These are phyloP conservation scores for Racocetra persica DNA, from an alignment of 371 early-diverging fungal genomes.

Conservation along the genomic window DNA sequence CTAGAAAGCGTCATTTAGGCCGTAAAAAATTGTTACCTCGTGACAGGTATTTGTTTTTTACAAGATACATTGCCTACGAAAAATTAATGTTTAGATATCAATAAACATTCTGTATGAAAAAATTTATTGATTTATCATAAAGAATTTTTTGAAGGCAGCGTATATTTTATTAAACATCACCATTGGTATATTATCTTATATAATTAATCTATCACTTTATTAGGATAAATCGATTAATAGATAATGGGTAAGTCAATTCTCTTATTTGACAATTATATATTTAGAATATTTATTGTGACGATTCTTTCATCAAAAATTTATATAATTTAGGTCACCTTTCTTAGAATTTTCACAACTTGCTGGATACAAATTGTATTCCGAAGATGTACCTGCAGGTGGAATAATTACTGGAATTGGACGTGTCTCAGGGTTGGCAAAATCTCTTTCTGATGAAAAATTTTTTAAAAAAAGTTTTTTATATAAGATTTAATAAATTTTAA, in stretches of 20 bases:
- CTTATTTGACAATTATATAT: neutral
- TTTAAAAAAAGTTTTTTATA: neutral
- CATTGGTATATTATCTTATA: neutral
- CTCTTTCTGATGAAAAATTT: neutral
- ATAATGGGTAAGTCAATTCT: conserved; percentile 73
- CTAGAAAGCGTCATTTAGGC: conserved; percentile 86
- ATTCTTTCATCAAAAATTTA: too few relatives aligned
- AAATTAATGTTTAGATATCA: too few relatives aligned
- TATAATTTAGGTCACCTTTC: conserved; percentile 79
- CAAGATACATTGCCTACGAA: too few relatives aligned
- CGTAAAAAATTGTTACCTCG: conserved; percentile 94
- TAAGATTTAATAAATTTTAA: neutral
- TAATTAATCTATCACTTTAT: neutral
- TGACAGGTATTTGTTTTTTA: conserved; percentile 68
- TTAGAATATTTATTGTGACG: neutral
- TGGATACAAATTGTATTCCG: conserved; percentile 89
- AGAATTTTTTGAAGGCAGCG: too few relatives aligned
- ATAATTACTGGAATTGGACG: conserved; percentile 97
- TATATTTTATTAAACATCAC: too few relatives aligned
- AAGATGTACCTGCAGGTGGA: conserved; percentile 92
- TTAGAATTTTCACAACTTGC: conserved; percentile 96
- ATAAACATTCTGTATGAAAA: too few relatives aligned
- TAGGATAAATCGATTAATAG: conserved; percentile 84
- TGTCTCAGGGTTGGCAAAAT: conserved; percentile 78
- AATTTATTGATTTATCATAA: too few relatives aligned